Percentiles rank a stretch among this genome's conserved stretches.
phyloP scores from a whole-genome alignment of 2,329 filamentous ascomycete species.

The Colletotrichum simmondsii region DNA sequence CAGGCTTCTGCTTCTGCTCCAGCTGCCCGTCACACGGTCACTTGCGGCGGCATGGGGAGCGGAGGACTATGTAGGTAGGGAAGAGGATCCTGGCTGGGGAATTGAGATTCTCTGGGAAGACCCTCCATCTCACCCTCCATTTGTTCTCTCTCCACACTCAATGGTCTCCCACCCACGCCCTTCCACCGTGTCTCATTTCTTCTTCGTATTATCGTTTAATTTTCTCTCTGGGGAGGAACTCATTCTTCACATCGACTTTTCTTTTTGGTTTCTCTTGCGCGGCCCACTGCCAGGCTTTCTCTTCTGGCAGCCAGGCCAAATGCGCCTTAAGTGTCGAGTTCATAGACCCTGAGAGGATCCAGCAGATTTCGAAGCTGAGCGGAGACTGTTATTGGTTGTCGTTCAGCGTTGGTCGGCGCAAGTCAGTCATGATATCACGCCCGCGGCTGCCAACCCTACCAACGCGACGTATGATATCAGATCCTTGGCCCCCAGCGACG shows the following conservation, averaged over 20 bases:
- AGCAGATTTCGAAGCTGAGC: background rate
- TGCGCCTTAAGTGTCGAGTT: background rate
- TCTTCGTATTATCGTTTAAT: slow-evolving; percentile 29
- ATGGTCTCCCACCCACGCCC: slow-evolving; percentile 25
- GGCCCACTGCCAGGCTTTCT: background rate
- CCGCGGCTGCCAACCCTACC: slow-evolving; percentile 1
- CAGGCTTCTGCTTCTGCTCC: slow-evolving; percentile 24
- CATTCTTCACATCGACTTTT: background rate
- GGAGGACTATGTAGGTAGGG: background rate
- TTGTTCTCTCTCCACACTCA: slow-evolving; percentile 27
- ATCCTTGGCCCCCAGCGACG: slow-evolving; percentile 18
- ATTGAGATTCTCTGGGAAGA: slow-evolving; percentile 11
- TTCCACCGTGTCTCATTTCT: slow-evolving; percentile 30
- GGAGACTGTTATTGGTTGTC: background rate
- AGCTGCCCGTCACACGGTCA: slow-evolving; percentile 33
- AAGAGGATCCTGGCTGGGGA: background rate
- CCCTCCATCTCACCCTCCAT: slow-evolving; percentile 17
- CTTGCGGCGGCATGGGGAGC: slow-evolving; percentile 19
- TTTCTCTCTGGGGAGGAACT: background rate
- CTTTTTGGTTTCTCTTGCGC: background rate
- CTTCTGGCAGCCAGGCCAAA: background rate
- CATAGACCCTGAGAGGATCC: background rate
- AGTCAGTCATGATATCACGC: slow-evolving; percentile 23
- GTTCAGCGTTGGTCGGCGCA: slow-evolving; percentile 14
- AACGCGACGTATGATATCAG: slow-evolving; percentile 25